phyloP scores from a whole-genome alignment of 2,329 filamentous ascomycete genomes.

The Thelonectria blattea region DNA sequence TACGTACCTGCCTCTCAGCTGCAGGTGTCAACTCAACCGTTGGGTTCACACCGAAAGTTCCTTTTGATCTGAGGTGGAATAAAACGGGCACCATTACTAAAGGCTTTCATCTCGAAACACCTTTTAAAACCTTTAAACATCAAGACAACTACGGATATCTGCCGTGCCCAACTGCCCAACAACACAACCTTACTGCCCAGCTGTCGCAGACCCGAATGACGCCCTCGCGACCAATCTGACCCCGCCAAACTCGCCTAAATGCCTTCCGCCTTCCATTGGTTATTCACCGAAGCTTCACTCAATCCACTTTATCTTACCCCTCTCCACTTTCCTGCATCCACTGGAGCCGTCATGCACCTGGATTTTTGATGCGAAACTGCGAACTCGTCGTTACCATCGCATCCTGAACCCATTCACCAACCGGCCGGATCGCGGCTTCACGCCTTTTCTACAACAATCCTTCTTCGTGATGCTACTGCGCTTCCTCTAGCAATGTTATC shows the following conservation, averaged over 20 bases:
- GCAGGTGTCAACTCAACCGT: no score
- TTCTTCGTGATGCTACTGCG: slow-evolving; percentile 35
- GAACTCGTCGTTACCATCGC: slow-evolving; percentile 23
- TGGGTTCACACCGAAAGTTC: no score
- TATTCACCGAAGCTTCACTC: background rate
- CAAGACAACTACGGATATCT: no score
- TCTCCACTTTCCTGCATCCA: slow-evolving; percentile 20
- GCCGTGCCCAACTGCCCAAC: no score
- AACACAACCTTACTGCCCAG: no score
- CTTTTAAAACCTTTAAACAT: no score
- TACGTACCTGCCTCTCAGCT: no score
- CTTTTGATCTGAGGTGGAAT: no score
- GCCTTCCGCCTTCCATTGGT: slow-evolving; percentile 1
- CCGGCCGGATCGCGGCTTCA: slow-evolving; percentile 18
- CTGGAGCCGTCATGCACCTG: slow-evolving; percentile 28
- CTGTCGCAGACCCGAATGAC: background rate
- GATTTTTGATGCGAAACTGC: slow-evolving; percentile 15
- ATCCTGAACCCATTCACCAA: slow-evolving; percentile 12
- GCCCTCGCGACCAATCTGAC: background rate
- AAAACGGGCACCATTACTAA: no score
- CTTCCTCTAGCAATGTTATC: slow-evolving; percentile 40
- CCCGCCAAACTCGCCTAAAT: background rate
- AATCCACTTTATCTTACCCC: slow-evolving; percentile 3
- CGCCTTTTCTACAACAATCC: slow-evolving; percentile 7
- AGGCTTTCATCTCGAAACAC: no score